Percentiles rank a stretch among this genome's conserved stretches.
phyloP scores from a whole-genome alignment of 129 eudicot species.

The Mikania micrantha region DNA sequence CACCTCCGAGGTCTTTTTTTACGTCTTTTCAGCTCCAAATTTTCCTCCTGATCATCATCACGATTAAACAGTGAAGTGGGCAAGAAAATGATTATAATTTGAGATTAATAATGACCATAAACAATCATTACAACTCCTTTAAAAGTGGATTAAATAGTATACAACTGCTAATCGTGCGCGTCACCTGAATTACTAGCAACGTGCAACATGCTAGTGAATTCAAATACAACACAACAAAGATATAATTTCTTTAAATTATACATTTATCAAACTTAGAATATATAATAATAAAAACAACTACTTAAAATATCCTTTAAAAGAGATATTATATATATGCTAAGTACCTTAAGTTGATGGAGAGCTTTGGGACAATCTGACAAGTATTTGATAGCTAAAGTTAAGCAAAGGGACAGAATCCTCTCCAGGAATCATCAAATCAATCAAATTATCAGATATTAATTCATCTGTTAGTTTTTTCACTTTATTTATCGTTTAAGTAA shows the following conservation, averaged over 20 bases:
- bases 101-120: constrained; percentile 7
- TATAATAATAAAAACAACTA: too few relatives aligned
- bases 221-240: neutral
- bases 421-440: constrained; percentile 98
- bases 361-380: constrained; percentile 81
- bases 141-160: constrained; percentile 1
- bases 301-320: neutral
- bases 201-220: neutral
- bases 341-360: constrained; percentile 68
- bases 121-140: constrained; percentile 20
- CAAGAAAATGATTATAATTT: constrained; percentile 8
- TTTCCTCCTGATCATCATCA: constrained; percentile 65
- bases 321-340: neutral
- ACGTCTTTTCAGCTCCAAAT: constrained; percentile 56
- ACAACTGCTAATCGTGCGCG: neutral
- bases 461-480: constrained; percentile 64
- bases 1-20: constrained; percentile 54
- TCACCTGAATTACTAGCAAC: neutral
- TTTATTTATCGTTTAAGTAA: constrained; percentile 50
- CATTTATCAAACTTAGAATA: too few relatives aligned
- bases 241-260: neutral
- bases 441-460: constrained; percentile 69
- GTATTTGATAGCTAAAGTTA: constrained; percentile 69
- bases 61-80: constrained; percentile 13
- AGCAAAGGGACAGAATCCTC: constrained; percentile 92